phyloP scores from a whole-genome alignment of 2,329 filamentous ascomycete species.

The Ophiostoma novo-ulmi region DNA sequence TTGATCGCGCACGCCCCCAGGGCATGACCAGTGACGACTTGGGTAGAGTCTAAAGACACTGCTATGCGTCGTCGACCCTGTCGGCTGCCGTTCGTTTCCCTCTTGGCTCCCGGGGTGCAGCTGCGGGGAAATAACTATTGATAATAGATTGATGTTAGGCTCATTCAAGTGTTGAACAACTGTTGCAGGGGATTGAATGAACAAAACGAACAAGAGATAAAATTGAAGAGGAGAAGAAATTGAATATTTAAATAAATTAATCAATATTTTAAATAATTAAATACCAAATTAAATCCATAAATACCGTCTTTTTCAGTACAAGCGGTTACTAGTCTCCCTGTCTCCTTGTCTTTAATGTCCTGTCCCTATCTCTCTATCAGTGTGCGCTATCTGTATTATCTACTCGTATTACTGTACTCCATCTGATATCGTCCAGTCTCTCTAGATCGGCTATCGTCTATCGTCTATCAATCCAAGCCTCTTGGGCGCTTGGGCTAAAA shows the following conservation, averaged over 20 bases:
- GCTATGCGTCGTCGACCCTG: background rate
- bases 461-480: background rate
- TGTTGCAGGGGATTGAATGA: background rate
- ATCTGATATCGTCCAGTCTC: background rate
- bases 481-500: slow-evolving; percentile 5
- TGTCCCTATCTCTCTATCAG: slow-evolving; percentile 3
- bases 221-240: background rate
- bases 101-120: slow-evolving; percentile 9
- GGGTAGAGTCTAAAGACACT: background rate
- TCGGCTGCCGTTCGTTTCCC: background rate
- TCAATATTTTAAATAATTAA: background rate
- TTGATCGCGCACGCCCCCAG: background rate
- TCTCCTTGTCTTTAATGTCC: background rate
- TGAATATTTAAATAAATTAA: background rate
- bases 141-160: background rate
- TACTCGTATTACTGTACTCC: slow-evolving; percentile 8
- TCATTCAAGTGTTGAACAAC: background rate
- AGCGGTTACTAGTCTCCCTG: background rate
- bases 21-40: background rate
- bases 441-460: slow-evolving; percentile 3
- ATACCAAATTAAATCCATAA: background rate
- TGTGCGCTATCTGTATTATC: background rate
- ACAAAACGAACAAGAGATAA: background rate
- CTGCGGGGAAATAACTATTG: slow-evolving; percentile 5
- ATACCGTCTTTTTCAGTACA: background rate